Evolutionary conservation across 2,329 filamentous ascomycete species (phyloP), one percentile per base, ranked within the genome.

Genomic region (Colletotrichum horii): DNA sequence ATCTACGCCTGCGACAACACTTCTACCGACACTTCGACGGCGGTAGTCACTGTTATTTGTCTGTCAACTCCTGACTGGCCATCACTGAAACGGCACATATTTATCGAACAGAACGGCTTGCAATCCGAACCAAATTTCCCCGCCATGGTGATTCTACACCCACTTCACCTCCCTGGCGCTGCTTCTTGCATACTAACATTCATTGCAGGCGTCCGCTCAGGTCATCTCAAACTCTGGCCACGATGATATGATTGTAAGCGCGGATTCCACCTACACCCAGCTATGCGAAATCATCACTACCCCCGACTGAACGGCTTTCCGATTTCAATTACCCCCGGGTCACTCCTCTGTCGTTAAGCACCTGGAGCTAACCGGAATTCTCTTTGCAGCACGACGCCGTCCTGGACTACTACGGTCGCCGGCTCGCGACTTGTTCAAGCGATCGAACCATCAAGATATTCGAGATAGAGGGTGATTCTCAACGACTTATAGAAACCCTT

Each of bases 401-500:
- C 79, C 93, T 99, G 83, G 97, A 99, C 86, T 99, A 98, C 89
- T 99, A 98, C 86, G 97, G 97, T 83, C 93, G 97, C 80, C 94
- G 96, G 83, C 92, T 99, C 80, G 97, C 97, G 78, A 99, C 97
- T 79, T 98, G 97, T 87, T 98, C 96, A 43, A 98, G 96, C 79
- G 97, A 99, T 87, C 96, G 97, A 84, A 98, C 96, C 64, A 98
- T 99, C 89, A 98, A 98, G 89, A 98, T 99, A 83, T 99, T 98
- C 83, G 97, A 99, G 87, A 94, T 99, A 71, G 96, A 98, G 82
- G 95, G 96, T 82, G 96, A 98, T 81, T 91, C 94, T 79, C 96
- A 99, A 86, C 92, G 95, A 78, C 88, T 98, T 80, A 91, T 95
- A 38, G 96, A 98, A 88, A 99, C 97, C 30, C 89, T 99, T 79